Evolutionary conservation across 441 rosid genomes (phyloP).

Genomic region (Gossypium schwendimanii): DNA sequence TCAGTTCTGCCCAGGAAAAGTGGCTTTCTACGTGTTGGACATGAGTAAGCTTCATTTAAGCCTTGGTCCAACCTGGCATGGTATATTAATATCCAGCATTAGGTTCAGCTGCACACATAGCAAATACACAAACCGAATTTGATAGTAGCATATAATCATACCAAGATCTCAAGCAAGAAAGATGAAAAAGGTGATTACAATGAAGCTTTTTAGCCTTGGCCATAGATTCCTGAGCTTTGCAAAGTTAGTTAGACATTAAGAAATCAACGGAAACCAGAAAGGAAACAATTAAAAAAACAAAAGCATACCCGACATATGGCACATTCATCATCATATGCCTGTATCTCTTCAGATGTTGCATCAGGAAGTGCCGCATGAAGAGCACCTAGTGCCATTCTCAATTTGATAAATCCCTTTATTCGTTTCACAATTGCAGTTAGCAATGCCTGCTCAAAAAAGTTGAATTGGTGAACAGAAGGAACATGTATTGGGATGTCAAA

Average conservation of each 20-base stretch:
- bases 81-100: slow-evolving; percentile 21
- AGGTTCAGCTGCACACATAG: slow-evolving; percentile 12
- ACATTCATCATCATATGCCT: slow-evolving; percentile 92
- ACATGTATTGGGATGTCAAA: slow-evolving; percentile 10
- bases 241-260: slow-evolving; percentile 16
- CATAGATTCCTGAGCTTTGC: slow-evolving; percentile 87
- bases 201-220: slow-evolving; percentile 90
- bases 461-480: slow-evolving; percentile 10
- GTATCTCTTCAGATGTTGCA: slow-evolving; percentile 86
- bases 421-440: slow-evolving; percentile 85
- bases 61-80: slow-evolving; percentile 97
- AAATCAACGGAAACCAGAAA: slow-evolving; percentile 15
- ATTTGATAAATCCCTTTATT: slow-evolving; percentile 73
- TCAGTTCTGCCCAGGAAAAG: slow-evolving; percentile 68
- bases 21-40: slow-evolving; percentile 98
- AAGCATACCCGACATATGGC: slow-evolving; percentile 92
- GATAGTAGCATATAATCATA: slow-evolving; percentile 29
- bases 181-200: slow-evolving; percentile 94
- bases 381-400: slow-evolving; percentile 76
- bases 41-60: slow-evolving; percentile 77
- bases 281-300: background rate
- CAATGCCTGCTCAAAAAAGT: slow-evolving; percentile 62
- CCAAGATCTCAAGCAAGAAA: slow-evolving; percentile 99
- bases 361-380: slow-evolving; percentile 99
- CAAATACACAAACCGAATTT: slow-evolving; percentile 13